Evolutionary conservation across 352 stramenopile species (phyloP).

Genomic region (Globisporangium iwayamae): DNA sequence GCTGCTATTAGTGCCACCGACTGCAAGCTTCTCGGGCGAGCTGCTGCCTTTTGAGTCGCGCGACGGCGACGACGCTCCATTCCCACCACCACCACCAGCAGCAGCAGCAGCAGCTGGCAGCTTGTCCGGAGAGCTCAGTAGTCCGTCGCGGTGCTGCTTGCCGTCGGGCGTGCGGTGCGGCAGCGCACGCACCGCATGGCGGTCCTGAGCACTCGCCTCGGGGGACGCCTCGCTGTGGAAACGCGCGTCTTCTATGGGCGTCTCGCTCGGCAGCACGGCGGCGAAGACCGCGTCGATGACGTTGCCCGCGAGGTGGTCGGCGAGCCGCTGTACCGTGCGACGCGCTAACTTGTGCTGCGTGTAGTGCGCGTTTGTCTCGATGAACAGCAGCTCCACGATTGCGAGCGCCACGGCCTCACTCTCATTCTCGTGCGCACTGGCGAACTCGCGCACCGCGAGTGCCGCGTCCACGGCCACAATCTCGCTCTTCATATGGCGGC

Average conservation of each 20-base stretch:
- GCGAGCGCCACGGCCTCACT: slow-evolving; percentile 52
- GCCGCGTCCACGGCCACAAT: slow-evolving; percentile 41
- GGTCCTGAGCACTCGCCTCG: slow-evolving; percentile 28
- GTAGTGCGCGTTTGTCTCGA: slow-evolving; percentile 53
- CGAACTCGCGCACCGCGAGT: slow-evolving; percentile 20
- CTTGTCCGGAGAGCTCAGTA: slow-evolving; percentile 3
- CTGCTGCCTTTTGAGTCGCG: slow-evolving; percentile 5
- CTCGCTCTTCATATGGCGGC: slow-evolving; percentile 12
- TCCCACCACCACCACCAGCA: background rate
- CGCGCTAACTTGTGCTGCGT: slow-evolving; percentile 31
- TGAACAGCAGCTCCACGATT: slow-evolving; percentile 48
- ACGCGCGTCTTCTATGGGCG: slow-evolving; percentile 4
- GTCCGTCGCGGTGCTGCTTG: background rate
- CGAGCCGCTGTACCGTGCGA: slow-evolving; percentile 20
- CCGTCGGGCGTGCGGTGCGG: slow-evolving; percentile 29
- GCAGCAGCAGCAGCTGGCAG: background rate
- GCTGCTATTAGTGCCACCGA: background rate
- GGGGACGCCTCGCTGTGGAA: slow-evolving; percentile 30
- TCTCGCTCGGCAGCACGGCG: slow-evolving; percentile 26
- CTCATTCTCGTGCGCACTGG: slow-evolving; percentile 37
- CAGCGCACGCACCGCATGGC: slow-evolving; percentile 44
- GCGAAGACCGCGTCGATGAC: slow-evolving; percentile 36
- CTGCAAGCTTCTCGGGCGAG: slow-evolving; percentile 8
- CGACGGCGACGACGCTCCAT: background rate
- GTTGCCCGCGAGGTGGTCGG: slow-evolving; percentile 26